Evolutionary conservation across 2,329 filamentous ascomycete genomes (phyloP).

Genomic region (Seiridium cupressi): DNA sequence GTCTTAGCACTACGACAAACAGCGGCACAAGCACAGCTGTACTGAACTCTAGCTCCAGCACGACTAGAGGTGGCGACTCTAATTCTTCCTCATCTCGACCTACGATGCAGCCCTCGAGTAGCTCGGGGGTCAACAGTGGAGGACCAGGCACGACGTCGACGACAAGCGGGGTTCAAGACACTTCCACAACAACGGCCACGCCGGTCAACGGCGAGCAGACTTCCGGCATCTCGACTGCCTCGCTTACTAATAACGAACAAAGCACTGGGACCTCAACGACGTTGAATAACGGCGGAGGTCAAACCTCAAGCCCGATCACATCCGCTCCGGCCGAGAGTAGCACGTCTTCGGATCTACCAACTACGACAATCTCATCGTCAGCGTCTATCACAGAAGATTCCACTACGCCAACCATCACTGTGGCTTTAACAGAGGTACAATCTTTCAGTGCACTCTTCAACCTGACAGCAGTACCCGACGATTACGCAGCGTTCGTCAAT

Average conservation of each 20-base stretch:
- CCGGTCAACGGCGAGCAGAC: too few species aligned
- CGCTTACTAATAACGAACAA: too few species aligned
- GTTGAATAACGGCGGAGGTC: too few species aligned
- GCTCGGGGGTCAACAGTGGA: neutral
- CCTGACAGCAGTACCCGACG: neutral
- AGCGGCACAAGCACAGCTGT: too few species aligned
- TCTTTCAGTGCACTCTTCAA: slow-evolving; percentile 7
- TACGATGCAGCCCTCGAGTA: too few species aligned
- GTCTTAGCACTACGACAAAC: neutral
- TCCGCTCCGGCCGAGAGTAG: neutral
- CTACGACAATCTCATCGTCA: neutral
- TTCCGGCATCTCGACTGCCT: too few species aligned
- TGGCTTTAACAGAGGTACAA: neutral
- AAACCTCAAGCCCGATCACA: neutral
- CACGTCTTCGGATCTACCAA: neutral
- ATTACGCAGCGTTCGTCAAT: neutral
- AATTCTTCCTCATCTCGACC: too few species aligned
- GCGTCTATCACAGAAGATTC: neutral
- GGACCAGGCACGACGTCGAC: neutral
- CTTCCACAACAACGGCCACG: neutral
- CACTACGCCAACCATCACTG: slow-evolving; percentile 1
- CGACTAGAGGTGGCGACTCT: too few species aligned
- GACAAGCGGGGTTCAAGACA: neutral
- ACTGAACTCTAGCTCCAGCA: too few species aligned
- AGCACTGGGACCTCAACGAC: too few species aligned